Conservation (phyloP, 768 basidiomycete species). For the Arthromyces matolae region DNA sequence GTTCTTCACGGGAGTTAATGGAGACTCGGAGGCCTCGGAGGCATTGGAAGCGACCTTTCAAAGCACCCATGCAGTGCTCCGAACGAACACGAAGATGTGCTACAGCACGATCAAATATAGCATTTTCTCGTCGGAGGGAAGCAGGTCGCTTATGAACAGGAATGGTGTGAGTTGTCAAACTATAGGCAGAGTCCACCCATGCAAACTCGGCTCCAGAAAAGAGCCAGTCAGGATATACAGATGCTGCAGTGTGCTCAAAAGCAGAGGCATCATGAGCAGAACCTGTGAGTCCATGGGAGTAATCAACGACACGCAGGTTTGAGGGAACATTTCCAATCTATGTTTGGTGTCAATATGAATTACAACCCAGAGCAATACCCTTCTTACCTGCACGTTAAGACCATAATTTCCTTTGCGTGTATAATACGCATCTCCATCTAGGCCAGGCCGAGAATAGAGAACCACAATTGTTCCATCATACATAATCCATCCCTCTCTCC, state of each 20-base stretch:
- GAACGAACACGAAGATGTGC: background rate
- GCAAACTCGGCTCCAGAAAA: background rate
- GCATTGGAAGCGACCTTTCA: too few species aligned
- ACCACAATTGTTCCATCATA: constrained; percentile 17
- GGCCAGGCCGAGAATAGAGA: constrained; percentile 8
- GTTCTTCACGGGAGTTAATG: background rate
- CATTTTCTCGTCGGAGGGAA: background rate
- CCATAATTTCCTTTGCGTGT: constrained; percentile 34
- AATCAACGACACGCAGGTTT: constrained; percentile 28
- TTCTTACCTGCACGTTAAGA: constrained; percentile 30
- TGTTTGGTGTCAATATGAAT: too few species aligned
- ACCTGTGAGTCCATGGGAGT: constrained; percentile 30
- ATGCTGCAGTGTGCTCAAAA: constrained; percentile 27
- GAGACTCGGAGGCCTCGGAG: background rate
- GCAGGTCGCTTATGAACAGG: background rate
- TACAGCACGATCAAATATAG: background rate
- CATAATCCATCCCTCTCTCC: constrained; percentile 31
- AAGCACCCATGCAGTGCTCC: background rate
- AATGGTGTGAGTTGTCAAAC: background rate
- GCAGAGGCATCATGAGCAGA: constrained; percentile 33
- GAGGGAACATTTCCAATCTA: constrained; percentile 33
- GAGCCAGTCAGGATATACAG: constrained; percentile 9
- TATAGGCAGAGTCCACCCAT: background rate
- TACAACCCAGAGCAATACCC: too few species aligned
- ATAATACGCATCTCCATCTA: constrained; percentile 31